phyloP scores from a whole-genome alignment of 2,329 filamentous ascomycete genomes.

The Trematosphaeria pertusa region DNA sequence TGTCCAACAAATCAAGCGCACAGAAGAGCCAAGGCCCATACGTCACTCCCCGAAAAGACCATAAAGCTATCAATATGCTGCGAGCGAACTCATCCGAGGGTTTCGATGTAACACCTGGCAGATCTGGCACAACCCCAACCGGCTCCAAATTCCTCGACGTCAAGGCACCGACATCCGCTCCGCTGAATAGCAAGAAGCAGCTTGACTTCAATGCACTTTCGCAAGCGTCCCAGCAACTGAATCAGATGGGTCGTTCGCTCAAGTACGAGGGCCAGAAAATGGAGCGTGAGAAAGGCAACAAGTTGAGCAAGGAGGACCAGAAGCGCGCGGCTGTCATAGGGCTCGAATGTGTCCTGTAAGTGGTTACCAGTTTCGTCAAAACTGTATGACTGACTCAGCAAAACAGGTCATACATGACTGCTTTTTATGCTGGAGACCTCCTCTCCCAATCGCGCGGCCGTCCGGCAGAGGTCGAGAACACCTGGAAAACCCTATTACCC shows the following conservation, averaged over 20 bases:
- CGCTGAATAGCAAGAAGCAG: slow-evolving; percentile 38
- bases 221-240: slow-evolving; percentile 48
- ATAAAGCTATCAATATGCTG: slow-evolving; percentile 44
- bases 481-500: slow-evolving; percentile 47
- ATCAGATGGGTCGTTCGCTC: slow-evolving; percentile 52
- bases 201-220: slow-evolving; percentile 46
- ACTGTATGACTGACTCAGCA: slow-evolving; percentile 20
- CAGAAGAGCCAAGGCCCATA: slow-evolving; percentile 39
- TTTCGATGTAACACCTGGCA: slow-evolving; percentile 43
- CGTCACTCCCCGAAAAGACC: slow-evolving; percentile 45
- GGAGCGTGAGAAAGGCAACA: slow-evolving; percentile 29
- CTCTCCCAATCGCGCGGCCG: slow-evolving; percentile 37
- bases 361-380: not conserved
- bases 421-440: slow-evolving; percentile 43
- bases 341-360: slow-evolving; percentile 55
- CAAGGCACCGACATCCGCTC: slow-evolving; percentile 40
- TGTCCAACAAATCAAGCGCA: slow-evolving; percentile 35
- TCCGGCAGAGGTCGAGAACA: slow-evolving; percentile 41
- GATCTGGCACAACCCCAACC: slow-evolving; percentile 39
- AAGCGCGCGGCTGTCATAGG: slow-evolving; percentile 51
- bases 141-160: slow-evolving; percentile 28
- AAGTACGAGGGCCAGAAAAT: slow-evolving; percentile 55
- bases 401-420: slow-evolving; percentile 48
- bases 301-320: slow-evolving; percentile 39
- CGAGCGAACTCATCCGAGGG: slow-evolving; percentile 44